Conservation (phyloP, 805 yeast genomes). For the Myxozyma kluyveri region DNA sequence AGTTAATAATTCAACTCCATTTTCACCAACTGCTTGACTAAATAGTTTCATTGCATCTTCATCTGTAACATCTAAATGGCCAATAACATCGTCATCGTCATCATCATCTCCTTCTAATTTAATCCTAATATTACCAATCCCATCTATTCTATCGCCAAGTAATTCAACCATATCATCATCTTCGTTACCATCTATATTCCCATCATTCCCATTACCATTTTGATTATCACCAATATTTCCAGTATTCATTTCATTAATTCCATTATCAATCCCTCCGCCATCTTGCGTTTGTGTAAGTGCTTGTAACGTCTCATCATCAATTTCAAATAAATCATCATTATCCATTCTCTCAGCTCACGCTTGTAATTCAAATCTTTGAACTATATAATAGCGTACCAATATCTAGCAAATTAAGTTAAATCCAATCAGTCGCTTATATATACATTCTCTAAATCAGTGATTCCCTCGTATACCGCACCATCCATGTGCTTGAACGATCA, state of each 20-base stretch:
- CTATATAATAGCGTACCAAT: too few species aligned
- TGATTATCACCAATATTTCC: neutral
- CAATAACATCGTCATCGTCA: neutral
- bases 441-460: too few species aligned
- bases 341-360: too few species aligned
- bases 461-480: too few species aligned
- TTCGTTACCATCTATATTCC: neutral
- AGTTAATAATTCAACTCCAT: neutral
- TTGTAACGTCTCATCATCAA: neutral
- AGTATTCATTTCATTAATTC: neutral
- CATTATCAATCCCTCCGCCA: too few species aligned
- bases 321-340: neutral
- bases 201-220: neutral
- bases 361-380: too few species aligned
- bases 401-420: too few species aligned
- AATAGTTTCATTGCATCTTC: neutral
- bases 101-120: neutral
- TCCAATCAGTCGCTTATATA: too few species aligned
- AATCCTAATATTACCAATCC: too few species aligned
- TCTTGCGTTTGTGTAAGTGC: too few species aligned
- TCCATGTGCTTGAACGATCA: too few species aligned
- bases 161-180: slow-evolving; percentile 1
- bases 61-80: neutral
- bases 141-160: too few species aligned
- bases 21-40: neutral